A percentile compares a stretch with the other conserved stretches of the same genome.
Evolutionary conservation across 164 flowering plant genomes (phyloP).

Genomic region (Sedum album): DNA sequence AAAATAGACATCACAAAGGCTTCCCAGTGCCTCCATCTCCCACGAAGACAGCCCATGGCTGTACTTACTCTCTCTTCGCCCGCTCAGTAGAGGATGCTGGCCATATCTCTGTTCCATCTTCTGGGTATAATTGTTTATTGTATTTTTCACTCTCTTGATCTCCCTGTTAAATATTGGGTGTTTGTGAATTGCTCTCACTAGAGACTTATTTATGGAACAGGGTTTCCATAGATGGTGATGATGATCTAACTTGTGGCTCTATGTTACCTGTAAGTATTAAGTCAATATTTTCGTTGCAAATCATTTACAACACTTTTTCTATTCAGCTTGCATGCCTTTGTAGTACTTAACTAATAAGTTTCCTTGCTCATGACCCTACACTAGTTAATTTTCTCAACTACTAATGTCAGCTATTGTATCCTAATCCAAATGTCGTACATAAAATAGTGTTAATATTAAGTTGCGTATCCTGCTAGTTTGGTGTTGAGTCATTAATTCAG

Average conservation of each 20-base stretch:
- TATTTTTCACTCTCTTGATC: no score
- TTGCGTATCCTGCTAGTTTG: neutral
- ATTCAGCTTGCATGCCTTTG: neutral
- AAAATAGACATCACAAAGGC: no score
- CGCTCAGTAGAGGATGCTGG: no score
- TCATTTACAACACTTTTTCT: no score
- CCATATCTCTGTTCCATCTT: no score
- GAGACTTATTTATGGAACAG: neutral
- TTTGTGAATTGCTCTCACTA: neutral
- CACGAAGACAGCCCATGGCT: neutral
- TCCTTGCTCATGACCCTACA: neutral
- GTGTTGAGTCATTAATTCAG: neutral
- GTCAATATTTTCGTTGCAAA: neutral
- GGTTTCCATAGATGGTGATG: neutral
- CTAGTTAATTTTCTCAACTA: neutral
- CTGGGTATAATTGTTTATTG: no score
- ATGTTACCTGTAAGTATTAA: neutral
- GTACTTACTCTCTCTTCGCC: no score
- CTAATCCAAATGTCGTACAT: neutral
- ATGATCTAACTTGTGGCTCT: neutral
- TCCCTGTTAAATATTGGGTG: neutral
- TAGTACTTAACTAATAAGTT: neutral
- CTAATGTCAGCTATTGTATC: neutral
- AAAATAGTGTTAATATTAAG: neutral
- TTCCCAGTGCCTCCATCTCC: no score